Evolutionary conservation across 148 eudicot genomes (phyloP).

Genomic region (Diospyros lotus): DNA sequence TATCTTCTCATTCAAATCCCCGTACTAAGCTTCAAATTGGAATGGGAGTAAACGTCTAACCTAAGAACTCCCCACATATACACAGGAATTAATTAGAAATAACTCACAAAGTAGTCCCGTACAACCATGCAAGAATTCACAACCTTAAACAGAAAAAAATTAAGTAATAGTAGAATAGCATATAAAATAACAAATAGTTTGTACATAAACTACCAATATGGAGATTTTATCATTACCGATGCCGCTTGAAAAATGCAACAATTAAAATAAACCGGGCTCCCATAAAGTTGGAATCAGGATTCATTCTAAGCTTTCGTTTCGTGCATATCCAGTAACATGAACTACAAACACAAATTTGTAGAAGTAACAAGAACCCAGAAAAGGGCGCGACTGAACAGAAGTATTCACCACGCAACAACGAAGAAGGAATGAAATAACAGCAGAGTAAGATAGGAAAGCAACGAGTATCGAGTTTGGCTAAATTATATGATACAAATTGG

Average conservation of each 20-base stretch:
- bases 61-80: no score
- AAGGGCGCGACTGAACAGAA: neutral
- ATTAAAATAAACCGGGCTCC: neutral
- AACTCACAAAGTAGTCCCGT: neutral
- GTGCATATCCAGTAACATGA: neutral
- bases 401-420: neutral
- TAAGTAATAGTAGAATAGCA: neutral
- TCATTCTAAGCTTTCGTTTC: neutral
- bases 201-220: neutral
- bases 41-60: no score
- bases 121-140: neutral
- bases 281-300: neutral
- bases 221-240: neutral
- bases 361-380: conserved; percentile 6
- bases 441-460: neutral
- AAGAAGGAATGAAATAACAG: neutral
- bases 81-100: neutral
- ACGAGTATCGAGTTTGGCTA: neutral
- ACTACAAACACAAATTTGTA: neutral
- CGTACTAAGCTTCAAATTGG: no score
- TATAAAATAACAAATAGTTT: neutral
- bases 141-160: neutral
- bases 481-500: neutral
- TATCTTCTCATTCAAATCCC: no score
- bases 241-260: neutral